phyloP scores from a whole-genome alignment of 352 stramenopile species.

The Lagenidium giganteum region DNA sequence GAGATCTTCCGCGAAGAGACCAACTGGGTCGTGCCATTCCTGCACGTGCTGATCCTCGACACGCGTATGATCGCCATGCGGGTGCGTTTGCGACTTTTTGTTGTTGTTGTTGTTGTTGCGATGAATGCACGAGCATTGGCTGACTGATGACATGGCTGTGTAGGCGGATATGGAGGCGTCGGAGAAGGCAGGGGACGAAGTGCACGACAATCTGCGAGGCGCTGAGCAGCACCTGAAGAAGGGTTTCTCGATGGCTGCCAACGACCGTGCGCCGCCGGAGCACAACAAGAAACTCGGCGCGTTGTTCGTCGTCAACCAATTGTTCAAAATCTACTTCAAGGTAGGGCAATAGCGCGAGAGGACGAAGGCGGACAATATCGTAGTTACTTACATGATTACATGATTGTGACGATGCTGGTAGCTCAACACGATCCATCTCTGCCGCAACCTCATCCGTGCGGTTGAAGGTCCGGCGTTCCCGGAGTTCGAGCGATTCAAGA shows the following conservation, averaged over 20 bases:
- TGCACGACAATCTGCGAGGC: slow-evolving; percentile 72
- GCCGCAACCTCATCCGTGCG: slow-evolving; percentile 90
- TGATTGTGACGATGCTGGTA: not conserved
- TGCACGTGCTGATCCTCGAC: slow-evolving; percentile 78
- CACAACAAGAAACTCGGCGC: slow-evolving; percentile 85
- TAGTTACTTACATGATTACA: not conserved
- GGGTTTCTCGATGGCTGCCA: slow-evolving; percentile 79
- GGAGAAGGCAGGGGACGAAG: slow-evolving; percentile 56
- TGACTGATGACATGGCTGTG: slow-evolving; percentile 6
- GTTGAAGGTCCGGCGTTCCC: slow-evolving; percentile 77
- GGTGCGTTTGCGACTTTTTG: slow-evolving; percentile 20
- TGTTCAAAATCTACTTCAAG: slow-evolving; percentile 98
- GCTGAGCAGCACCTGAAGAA: slow-evolving; percentile 86
- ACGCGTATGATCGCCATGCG: slow-evolving; percentile 62
- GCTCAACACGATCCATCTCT: slow-evolving; percentile 92
- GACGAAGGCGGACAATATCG: slow-evolving; percentile 30
- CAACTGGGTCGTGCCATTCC: slow-evolving; percentile 82
- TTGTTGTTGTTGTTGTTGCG: not conserved
- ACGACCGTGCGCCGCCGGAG: slow-evolving; percentile 69
- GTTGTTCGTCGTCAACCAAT: slow-evolving; percentile 93
- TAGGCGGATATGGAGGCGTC: slow-evolving; percentile 68
- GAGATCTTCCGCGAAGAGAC: slow-evolving; percentile 79
- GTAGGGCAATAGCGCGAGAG: too few relatives aligned
- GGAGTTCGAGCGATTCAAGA: slow-evolving; percentile 75
- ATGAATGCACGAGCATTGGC: not conserved